phyloP scores from a whole-genome alignment of 192 early-diverging fungal genomes.

The Powellomyces hirtus region DNA sequence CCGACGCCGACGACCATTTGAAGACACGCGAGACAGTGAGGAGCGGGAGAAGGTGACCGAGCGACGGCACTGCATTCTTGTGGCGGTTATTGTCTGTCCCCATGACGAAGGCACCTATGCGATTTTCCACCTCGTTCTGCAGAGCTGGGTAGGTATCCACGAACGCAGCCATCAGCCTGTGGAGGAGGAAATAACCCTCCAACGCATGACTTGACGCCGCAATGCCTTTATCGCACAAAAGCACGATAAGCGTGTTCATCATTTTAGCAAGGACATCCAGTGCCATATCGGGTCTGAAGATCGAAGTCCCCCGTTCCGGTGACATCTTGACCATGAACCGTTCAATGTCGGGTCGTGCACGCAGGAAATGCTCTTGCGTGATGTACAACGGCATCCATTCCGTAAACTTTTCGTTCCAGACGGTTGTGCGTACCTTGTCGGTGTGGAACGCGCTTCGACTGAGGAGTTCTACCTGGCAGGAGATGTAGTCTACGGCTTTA shows the following conservation, averaged over 20 bases:
- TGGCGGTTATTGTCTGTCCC: not conserved
- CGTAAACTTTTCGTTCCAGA: conserved; percentile 23
- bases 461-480: conserved; percentile 25
- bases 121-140: conserved; percentile 10
- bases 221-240: conserved; percentile 33
- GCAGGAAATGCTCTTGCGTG: conserved; percentile 30
- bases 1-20: not conserved
- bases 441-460: conserved; percentile 18
- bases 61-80: conserved; percentile 27
- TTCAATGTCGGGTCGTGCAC: conserved; percentile 20
- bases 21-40: conserved; percentile 14
- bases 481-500: conserved; percentile 31
- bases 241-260: conserved; percentile 39
- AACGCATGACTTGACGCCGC: conserved; percentile 25
- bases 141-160: conserved; percentile 32
- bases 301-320: conserved; percentile 11
- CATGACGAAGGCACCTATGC: conserved; percentile 16
- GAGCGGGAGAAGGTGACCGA: conserved; percentile 35
- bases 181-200: conserved; percentile 33
- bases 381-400: conserved; percentile 35
- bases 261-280: conserved; percentile 36
- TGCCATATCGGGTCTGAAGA: conserved; percentile 30
- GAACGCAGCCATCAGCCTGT: conserved; percentile 29
- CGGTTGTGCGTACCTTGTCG: conserved; percentile 20
- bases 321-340: conserved; percentile 23